These are phyloP conservation scores for Roridomyces roridus DNA, from an alignment of 768 basidiomycete genomes.

Conservation along the genomic window DNA sequence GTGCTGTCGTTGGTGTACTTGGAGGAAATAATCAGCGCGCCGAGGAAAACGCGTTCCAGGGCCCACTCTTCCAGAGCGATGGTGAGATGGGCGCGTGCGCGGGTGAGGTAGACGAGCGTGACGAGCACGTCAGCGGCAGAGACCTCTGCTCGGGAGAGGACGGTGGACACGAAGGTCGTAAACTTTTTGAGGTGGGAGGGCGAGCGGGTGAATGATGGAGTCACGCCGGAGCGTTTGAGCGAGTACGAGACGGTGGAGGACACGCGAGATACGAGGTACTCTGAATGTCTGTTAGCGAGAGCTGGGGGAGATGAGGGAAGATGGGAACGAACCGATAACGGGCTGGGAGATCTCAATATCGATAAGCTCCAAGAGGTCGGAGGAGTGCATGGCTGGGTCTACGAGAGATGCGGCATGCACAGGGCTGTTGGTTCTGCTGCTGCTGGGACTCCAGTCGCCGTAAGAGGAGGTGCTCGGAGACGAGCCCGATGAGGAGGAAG, in stretches of 20 bases:
- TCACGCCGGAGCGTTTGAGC: conserved; percentile 58
- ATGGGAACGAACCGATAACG: too few species aligned
- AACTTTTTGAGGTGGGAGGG: conserved; percentile 62
- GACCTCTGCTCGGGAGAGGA: conserved; percentile 77
- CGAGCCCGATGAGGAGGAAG: too few species aligned
- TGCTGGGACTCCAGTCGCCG: too few species aligned
- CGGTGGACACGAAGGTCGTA: conserved; percentile 67
- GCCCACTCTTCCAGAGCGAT: conserved; percentile 88
- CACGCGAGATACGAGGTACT: conserved; percentile 73
- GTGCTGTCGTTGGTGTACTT: conserved; percentile 93
- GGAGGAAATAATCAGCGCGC: conserved; percentile 85
- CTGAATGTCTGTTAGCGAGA: conserved; percentile 38
- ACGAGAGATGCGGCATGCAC: too few species aligned
- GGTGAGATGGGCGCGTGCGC: conserved; percentile 79
- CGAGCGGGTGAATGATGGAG: conserved; percentile 38
- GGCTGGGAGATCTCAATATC: too few species aligned
- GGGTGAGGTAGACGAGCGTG: conserved; percentile 77
- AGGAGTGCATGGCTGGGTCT: too few species aligned
- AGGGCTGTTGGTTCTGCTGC: too few species aligned
- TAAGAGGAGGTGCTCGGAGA: too few species aligned
- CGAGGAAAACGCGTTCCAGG: conserved; percentile 88
- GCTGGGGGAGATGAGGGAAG: too few species aligned
- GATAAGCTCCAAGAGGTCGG: too few species aligned
- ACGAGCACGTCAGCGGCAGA: conserved; percentile 71
- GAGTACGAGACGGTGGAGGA: conserved; percentile 79